Conservation (phyloP, 108 stramenopile genomes). For the Ochromonas danica region DNA sequence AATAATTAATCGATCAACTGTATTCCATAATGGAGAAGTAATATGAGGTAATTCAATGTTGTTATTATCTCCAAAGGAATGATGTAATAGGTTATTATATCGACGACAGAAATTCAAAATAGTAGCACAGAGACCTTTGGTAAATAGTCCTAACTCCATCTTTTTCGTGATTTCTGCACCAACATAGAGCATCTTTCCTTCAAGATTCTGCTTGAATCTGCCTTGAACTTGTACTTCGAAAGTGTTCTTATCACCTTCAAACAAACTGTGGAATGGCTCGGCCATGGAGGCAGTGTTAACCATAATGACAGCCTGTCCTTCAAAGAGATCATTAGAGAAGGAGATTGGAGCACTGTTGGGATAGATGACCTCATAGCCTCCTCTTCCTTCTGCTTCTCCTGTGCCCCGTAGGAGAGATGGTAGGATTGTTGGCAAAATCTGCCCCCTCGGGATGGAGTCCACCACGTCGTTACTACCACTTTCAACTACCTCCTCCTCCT, state of each 20-base stretch:
- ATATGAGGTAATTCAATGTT: slow-evolving; percentile 70
- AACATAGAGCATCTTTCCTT: slow-evolving; percentile 58
- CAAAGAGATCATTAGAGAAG: slow-evolving; percentile 20
- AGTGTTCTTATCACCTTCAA: neutral
- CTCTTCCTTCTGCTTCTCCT: no score
- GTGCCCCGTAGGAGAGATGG: no score
- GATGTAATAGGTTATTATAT: slow-evolving; percentile 54
- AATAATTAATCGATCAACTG: slow-evolving; percentile 65
- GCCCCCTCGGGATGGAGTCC: no score
- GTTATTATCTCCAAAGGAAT: slow-evolving; percentile 68
- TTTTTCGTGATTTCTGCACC: slow-evolving; percentile 68
- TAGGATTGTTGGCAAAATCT: no score
- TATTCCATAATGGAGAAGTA: slow-evolving; percentile 56
- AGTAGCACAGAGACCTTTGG: slow-evolving; percentile 21
- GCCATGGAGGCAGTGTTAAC: neutral
- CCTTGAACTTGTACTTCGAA: slow-evolving; percentile 73
- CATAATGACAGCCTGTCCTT: slow-evolving; percentile 11
- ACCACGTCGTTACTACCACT: no score
- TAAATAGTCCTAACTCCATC: slow-evolving; percentile 74
- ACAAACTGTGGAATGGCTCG: neutral
- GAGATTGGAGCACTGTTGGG: slow-evolving; percentile 1
- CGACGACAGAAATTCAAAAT: slow-evolving; percentile 38
- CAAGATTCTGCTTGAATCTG: slow-evolving; percentile 65
- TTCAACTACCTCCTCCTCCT: no score
- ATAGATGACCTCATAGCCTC: no score